Percentiles rank a stretch among this genome's conserved stretches.
Evolutionary conservation across 2,329 filamentous ascomycete genomes (phyloP).

Genomic region (Didymella pomorum): DNA sequence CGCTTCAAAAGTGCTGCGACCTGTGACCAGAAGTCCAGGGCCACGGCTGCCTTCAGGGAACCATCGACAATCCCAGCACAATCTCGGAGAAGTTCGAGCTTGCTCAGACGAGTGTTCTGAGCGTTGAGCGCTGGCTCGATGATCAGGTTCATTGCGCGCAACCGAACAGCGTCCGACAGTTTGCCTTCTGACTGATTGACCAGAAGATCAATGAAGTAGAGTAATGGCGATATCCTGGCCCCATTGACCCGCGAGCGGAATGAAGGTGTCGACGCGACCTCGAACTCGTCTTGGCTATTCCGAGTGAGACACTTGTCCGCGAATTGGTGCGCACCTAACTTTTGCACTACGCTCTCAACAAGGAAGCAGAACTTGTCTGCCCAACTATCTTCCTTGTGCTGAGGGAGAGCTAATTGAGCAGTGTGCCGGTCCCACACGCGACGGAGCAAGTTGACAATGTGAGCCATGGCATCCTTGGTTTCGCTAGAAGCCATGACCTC

Average conservation of each 20-base stretch:
- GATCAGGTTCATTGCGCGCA: conserved; percentile 54
- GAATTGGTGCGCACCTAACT: conserved; percentile 60
- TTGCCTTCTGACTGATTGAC: conserved; percentile 53
- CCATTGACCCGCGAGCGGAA: conserved; percentile 61
- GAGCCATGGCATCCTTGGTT: conserved; percentile 79
- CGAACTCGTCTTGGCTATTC: conserved; percentile 67
- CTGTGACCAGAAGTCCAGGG: conserved; percentile 41
- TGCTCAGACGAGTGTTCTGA: conserved; percentile 46
- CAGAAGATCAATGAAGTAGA: conserved; percentile 71
- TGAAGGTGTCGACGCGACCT: conserved; percentile 72
- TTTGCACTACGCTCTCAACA: conserved; percentile 58
- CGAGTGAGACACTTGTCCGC: conserved; percentile 59
- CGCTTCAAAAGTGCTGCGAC: conserved; percentile 31
- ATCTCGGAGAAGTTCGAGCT: conserved; percentile 52
- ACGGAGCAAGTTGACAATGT: conserved; percentile 73
- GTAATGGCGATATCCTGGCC: conserved; percentile 66
- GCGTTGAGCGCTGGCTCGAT: conserved; percentile 66
- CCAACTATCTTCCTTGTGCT: conserved; percentile 53
- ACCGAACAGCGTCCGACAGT: conserved; percentile 50
- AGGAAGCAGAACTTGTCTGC: conserved; percentile 62
- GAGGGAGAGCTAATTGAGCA: conserved; percentile 41
- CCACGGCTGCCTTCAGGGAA: conserved; percentile 31
- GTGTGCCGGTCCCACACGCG: conserved; percentile 71
- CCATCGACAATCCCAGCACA: conserved; percentile 37
- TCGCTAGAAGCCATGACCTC: conserved; percentile 90